Conservation (phyloP, 2,329 filamentous ascomycete species). For the Neopestalotiopsis sp. region DNA sequence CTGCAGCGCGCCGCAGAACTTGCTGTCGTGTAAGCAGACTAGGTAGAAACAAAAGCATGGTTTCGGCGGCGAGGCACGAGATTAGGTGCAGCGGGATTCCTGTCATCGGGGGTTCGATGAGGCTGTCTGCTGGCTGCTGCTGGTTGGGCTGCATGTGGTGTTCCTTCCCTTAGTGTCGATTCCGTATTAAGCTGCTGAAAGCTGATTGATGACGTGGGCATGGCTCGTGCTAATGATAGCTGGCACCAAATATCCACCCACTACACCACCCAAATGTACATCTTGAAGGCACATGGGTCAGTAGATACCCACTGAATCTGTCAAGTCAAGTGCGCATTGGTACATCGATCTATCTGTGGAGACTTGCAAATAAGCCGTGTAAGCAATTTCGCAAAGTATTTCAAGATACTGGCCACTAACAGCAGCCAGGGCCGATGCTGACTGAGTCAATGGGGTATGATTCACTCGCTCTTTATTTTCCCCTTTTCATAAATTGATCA, state of each 20-base stretch:
- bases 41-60: neutral
- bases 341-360: neutral
- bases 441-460: neutral
- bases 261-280: neutral
- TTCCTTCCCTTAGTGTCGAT: too few species aligned
- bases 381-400: neutral
- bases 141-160: too few species aligned
- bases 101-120: neutral
- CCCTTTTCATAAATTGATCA: too few species aligned
- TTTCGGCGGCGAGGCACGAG: neutral
- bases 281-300: neutral
- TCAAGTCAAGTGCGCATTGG: neutral
- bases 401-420: neutral
- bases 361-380: neutral
- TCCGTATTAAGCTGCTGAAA: neutral
- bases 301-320: neutral
- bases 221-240: slow-evolving; percentile 1
- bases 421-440: neutral
- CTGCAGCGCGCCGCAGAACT: neutral
- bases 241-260: too few species aligned
- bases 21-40: neutral
- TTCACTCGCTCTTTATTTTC: neutral
- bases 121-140: too few species aligned
- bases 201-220: slow-evolving; percentile 2
- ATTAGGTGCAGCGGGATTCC: neutral